Evolutionary conservation across 2,329 filamentous ascomycete species (phyloP).

Genomic region (Diaporthe helianthi): DNA sequence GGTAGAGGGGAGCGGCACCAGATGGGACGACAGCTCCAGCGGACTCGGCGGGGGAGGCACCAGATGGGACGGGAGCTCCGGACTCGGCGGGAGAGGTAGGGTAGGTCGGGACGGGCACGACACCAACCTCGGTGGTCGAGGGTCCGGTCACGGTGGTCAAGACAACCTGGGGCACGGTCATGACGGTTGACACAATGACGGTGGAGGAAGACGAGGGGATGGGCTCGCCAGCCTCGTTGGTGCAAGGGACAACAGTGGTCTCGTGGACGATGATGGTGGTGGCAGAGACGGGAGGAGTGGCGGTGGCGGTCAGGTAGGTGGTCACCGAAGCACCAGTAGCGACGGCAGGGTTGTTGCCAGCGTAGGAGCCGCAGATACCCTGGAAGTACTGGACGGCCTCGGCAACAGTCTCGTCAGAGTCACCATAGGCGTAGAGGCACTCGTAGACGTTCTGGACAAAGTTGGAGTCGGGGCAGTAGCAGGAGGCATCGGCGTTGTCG

Average conservation of each 20-base stretch:
- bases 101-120: conserved; percentile 50
- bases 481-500: conserved; percentile 78
- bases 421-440: conserved; percentile 81
- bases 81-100: conserved; percentile 39
- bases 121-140: conserved; percentile 45
- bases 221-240: conserved; percentile 52
- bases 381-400: conserved; percentile 84
- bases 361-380: conserved; percentile 83
- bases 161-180: conserved; percentile 61
- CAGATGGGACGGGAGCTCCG: conserved; percentile 37
- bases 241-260: conserved; percentile 60
- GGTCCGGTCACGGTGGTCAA: conserved; percentile 49
- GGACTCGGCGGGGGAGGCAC: conserved; percentile 39
- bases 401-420: conserved; percentile 69
- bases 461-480: conserved; percentile 83
- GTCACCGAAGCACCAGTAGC: conserved; percentile 74
- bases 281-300: conserved; percentile 49
- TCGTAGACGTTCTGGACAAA: conserved; percentile 82
- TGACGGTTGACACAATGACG: conserved; percentile 44
- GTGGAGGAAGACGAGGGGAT: conserved; percentile 47
- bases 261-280: conserved; percentile 58
- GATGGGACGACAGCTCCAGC: conserved; percentile 36
- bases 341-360: conserved; percentile 82
- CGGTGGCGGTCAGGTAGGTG: conserved; percentile 63
- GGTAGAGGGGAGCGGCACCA: conserved; percentile 37